These are phyloP conservation scores for Backusella macrospora DNA, from an alignment of 192 early-diverging fungal genomes.

Conservation along the genomic window DNA sequence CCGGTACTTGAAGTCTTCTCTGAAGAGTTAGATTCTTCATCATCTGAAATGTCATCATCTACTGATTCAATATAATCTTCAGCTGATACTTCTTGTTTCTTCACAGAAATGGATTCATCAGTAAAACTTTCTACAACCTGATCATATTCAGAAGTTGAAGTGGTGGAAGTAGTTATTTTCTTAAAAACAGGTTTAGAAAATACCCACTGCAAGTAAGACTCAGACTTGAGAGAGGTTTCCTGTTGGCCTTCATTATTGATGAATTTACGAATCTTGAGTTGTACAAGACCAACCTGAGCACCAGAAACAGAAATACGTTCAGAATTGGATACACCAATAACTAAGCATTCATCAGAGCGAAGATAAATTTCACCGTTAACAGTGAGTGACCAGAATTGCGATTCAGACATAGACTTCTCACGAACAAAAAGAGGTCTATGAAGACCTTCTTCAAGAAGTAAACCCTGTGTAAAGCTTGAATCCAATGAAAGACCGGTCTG, in stretches of 20 bases:
- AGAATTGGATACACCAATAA: constrained; percentile 14
- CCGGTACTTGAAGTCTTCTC: background rate
- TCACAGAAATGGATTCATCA: background rate
- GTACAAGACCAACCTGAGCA: constrained; percentile 15
- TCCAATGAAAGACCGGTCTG: constrained; percentile 24
- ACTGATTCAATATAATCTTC: background rate
- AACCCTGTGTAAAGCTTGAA: background rate
- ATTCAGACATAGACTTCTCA: constrained; percentile 14
- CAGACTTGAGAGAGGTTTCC: constrained; percentile 14
- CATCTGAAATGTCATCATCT: background rate
- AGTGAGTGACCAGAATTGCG: constrained; percentile 31
- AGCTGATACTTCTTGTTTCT: background rate
- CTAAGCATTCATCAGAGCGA: constrained; percentile 15
- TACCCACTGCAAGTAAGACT: constrained; percentile 11
- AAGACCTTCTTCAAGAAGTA: constrained; percentile 17
- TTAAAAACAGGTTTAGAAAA: constrained; percentile 15
- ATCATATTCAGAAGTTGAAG: background rate
- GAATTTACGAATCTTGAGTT: background rate
- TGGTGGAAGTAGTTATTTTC: background rate
- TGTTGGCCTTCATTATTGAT: constrained; percentile 9
- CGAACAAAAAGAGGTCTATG: constrained; percentile 6
- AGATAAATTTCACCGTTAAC: constrained; percentile 25
- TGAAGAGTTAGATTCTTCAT: background rate
- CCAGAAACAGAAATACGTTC: background rate
- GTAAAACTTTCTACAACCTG: background rate